Conservation (phyloP, 306 rosid species). For the Medicago ruthenica region DNA sequence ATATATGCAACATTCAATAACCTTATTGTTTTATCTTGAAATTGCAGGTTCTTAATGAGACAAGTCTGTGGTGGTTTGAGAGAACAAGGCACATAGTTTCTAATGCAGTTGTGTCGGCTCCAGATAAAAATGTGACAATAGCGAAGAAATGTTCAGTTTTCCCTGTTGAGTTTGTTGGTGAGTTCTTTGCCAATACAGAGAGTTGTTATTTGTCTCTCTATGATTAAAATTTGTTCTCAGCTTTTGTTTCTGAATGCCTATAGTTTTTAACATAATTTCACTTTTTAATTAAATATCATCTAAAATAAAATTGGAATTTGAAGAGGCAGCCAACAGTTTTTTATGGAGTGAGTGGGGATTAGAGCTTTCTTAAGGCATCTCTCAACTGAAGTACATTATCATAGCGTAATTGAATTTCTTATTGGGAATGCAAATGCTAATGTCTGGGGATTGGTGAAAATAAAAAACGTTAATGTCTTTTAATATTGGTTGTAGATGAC, state of each 20-base stretch:
- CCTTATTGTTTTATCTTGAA: slow-evolving; percentile 13
- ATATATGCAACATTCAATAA: too few species aligned
- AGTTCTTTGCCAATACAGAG: slow-evolving; percentile 35
- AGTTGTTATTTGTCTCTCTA: background rate
- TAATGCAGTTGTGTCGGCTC: slow-evolving; percentile 80
- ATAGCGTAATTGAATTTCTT: background rate
- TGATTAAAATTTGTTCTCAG: slow-evolving; percentile 21
- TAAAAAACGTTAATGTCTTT: background rate
- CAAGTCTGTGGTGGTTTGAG: slow-evolving; percentile 99
- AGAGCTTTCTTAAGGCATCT: background rate
- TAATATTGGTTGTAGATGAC: slow-evolving; percentile 8
- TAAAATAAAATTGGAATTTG: too few species aligned
- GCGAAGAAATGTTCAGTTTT: slow-evolving; percentile 93
- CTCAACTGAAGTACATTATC: too few species aligned
- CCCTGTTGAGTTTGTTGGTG: slow-evolving; percentile 97
- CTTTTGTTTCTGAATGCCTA: background rate
- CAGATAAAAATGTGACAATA: slow-evolving; percentile 88
- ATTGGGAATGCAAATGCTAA: slow-evolving; percentile 1
- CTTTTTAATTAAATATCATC: background rate
- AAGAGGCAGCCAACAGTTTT: background rate
- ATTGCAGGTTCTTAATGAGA: slow-evolving; percentile 83
- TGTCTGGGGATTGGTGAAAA: slow-evolving; percentile 12
- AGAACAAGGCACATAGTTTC: slow-evolving; percentile 76
- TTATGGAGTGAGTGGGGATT: slow-evolving; percentile 5
- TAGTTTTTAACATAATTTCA: background rate